Base-by-base conservation (phyloP, 2,329 filamentous ascomycete species). In the Fusarium humuli region DNA sequence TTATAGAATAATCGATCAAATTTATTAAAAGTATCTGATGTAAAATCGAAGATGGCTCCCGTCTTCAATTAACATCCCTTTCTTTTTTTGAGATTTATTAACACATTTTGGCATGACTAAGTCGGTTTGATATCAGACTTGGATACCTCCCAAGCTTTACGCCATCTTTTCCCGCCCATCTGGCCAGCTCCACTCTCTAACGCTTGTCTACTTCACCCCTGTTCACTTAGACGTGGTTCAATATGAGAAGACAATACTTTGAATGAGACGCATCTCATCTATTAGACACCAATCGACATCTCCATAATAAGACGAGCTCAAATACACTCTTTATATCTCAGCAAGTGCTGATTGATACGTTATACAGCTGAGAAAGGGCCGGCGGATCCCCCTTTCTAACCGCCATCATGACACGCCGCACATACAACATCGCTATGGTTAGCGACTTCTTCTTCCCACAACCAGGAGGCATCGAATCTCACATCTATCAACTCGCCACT, bases 381-480 rank as follows among this genome's bases (percentile, higher is more conserved):
- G 32, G 49, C 34, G 49, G 7, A 53, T 37, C 29, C 50, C 56
- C 60, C 58, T 44, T 48, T 52, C 44, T 40, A 60, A 58, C 69
- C 73, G 68, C 75, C 79, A 81, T 73, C 58, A 88, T 86, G 81
- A 80, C 84, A 73, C 86, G 83, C 73, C 84, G 84, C 70, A 88
- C 86, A 32, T 91, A 90, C 80, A 91, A 89, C 77, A 91, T 91
- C 82, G 89, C 89, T 69, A 99, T 99, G 96, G 93, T 98, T 80
- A 94, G 95, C 87, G 96, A 99, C 85, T 98, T 97, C 87, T 99
- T 99, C 90, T 99, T 97, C 79, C 96, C 96, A 16, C 95, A 98
- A 77, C 95, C 96, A 55, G 94, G 96, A 78, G 96, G 96, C 75
- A 90, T 99, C 71, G 96, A 99, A 83, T 97, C 94, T 81, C 96